Base-by-base conservation (phyloP, 2,329 filamentous ascomycete genomes). In the Colletotrichum sp. region DNA sequence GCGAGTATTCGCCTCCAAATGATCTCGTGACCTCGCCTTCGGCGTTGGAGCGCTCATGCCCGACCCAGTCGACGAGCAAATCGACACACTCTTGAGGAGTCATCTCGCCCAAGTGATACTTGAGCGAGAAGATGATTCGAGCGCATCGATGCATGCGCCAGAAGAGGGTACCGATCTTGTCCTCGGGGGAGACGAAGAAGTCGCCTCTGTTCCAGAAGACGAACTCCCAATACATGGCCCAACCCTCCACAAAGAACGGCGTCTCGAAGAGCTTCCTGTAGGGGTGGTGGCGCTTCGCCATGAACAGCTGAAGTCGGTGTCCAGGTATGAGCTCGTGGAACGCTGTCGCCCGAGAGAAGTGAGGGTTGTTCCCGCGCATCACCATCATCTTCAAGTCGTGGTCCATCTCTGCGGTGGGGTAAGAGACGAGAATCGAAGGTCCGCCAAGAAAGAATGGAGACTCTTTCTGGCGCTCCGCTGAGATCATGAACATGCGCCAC, bases 61-160 rank as follows among this genome's bases (percentile, higher is more conserved):
- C 90, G 0, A 92, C 90, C 80, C 85, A 85, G 30, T 89, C 81
- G 0, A 92, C 90, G 3, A 92, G 84, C 70, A 91, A 79, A 75
- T 92, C 89, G 18, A 93, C 87, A 68, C 90, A 92, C 78, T 91
- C 87, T 74, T 86, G 84, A 2, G 90, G 86, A 12, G 83, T 86
- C 85, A 91, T 87, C 76, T 87, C 80, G 2, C 89, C 90, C 1
- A 92, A 85, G 79, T 92, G 91, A 74, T 92, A 92, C 52, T 87
- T 87, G 2, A 92, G 80, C 0, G 89, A 91, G 81, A 92, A 92
- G 15, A 90, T 82, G 78, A 92, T 92, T 48, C 91, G 87, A 8
- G 88, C 88, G 78, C 90, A 92, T 32, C 91, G 88, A 80, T 93
- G 91, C 88, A 92, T 91, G 16, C 90, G 86, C 91, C 91, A 92